phyloP scores from a whole-genome alignment of 768 basidiomycete species.

The Boletus sp. region DNA sequence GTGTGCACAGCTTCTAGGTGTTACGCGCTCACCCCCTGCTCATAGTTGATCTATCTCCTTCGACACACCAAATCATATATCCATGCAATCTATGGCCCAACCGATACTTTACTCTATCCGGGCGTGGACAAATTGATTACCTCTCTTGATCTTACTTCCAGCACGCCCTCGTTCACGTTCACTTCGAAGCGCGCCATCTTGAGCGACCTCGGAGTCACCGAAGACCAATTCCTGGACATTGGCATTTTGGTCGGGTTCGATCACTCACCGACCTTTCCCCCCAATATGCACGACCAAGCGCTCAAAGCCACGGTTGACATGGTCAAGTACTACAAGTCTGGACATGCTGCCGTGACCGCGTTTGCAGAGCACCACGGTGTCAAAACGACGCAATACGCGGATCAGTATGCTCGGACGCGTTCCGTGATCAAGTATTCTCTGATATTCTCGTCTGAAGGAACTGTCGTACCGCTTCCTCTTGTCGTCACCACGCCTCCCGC shows the following conservation, averaged over 20 bases:
- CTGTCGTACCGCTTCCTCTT: constrained; percentile 77
- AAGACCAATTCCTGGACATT: constrained; percentile 95
- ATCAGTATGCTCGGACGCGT: constrained; percentile 85
- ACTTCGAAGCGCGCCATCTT: constrained; percentile 79
- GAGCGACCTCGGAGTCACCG: constrained; percentile 58
- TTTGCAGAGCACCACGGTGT: constrained; percentile 81
- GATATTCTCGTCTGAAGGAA: constrained; percentile 84
- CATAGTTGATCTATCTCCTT: constrained; percentile 90
- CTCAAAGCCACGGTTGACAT: constrained; percentile 87
- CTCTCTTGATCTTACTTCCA: constrained; percentile 70
- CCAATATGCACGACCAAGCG: constrained; percentile 75
- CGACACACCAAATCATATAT: constrained; percentile 92
- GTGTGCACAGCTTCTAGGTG: neutral
- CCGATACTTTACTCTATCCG: constrained; percentile 88
- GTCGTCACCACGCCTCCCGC: constrained; percentile 51
- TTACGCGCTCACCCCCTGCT: constrained; percentile 4
- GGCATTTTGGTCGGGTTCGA: constrained; percentile 91
- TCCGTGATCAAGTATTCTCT: constrained; percentile 91
- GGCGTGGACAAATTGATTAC: constrained; percentile 88
- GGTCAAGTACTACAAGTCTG: constrained; percentile 90
- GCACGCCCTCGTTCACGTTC: constrained; percentile 75
- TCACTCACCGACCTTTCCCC: constrained; percentile 75
- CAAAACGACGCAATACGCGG: constrained; percentile 74
- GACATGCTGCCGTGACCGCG: constrained; percentile 74
- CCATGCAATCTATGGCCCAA: constrained; percentile 89